A percentile compares a stretch with the other conserved stretches of the same genome.
Evolutionary conservation across 176 grass and related monocot genomes (phyloP).

Genomic region (Oryza officinalis): DNA sequence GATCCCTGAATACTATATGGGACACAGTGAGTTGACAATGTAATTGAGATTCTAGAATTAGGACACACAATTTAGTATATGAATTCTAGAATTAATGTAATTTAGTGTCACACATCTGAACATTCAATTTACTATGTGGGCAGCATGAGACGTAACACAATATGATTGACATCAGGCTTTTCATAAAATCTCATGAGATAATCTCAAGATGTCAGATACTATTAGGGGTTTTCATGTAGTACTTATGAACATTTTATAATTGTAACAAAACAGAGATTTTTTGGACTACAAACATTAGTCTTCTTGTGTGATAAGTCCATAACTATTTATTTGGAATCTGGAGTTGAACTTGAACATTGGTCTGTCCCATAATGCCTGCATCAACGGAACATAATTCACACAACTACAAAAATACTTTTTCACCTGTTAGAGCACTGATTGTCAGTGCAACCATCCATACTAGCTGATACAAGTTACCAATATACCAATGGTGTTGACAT

Average conservation of each 20-base stretch:
- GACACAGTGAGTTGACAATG: neutral
- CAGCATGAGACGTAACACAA: neutral
- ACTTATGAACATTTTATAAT: conserved; percentile 2
- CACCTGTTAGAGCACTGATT: no score
- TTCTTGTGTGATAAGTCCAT: neutral
- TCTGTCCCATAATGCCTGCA: conserved; percentile 78
- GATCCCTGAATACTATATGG: neutral
- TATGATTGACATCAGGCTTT: neutral
- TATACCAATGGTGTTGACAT: no score
- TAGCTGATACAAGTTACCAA: no score
- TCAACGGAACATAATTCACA: neutral
- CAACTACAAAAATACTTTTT: neutral
- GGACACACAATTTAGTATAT: neutral
- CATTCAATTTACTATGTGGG: conserved; percentile 12
- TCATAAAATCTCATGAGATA: neutral
- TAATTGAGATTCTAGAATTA: neutral
- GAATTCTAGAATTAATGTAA: no score
- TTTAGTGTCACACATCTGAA: neutral
- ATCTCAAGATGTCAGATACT: neutral
- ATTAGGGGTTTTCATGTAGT: neutral
- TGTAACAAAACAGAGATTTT: neutral
- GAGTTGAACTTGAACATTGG: conserved; percentile 42
- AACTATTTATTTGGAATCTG: neutral
- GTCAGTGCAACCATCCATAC: no score
- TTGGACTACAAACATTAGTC: neutral